Evolutionary conservation across 345 rosid genomes (phyloP), one percentile per base, ranked within the genome.

Genomic region (Euphorbia tirucalli): DNA sequence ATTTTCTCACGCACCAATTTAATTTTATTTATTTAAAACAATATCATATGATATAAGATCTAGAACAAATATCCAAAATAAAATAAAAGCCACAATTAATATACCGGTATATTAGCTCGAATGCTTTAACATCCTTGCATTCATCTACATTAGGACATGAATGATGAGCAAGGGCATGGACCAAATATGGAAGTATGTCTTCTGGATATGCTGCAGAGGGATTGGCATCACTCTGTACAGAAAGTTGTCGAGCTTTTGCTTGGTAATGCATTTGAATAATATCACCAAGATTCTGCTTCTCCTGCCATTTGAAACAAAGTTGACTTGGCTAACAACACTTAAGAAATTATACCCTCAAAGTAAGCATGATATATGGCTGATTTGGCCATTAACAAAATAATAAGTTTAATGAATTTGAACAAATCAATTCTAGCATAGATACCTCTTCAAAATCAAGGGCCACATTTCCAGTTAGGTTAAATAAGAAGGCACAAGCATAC

Each of bases 91-190:
- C 46, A 31, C 54, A 50, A 69, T 43, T 61, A 56, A 60, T 64
- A 28, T 86, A 94, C 97, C 97, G 78, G 74, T 92, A 92, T 74
- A 88, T 74, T 59, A 79, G 75, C 72, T 95, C 99, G 83, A 81
- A 95, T 75, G 85, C 87, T 74, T 89, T 85, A 70, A 90, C 88
- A 75, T 95, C 94, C 88, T 87, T 89, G 90, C 93, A 87, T 72
- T 90, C 86, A 27, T 90, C 93, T 44, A 82, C 68, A 63, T 84
- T 77, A 54, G 99, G 97, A 80, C 93, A 92, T 67, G 85, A 95
- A 75, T 79, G 87, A 85, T 92, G 97, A 21, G 99, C 97, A 74
- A 95, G 89, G 62, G 83, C 75, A 75, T 95, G 97, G 74, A 95
- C 91, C 81, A 87, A 71, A 72, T 88, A 86, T 5, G 97, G 83